Evolutionary conservation across 768 basidiomycete genomes (phyloP).

Genomic region (Termitomyces bulborhizus): DNA sequence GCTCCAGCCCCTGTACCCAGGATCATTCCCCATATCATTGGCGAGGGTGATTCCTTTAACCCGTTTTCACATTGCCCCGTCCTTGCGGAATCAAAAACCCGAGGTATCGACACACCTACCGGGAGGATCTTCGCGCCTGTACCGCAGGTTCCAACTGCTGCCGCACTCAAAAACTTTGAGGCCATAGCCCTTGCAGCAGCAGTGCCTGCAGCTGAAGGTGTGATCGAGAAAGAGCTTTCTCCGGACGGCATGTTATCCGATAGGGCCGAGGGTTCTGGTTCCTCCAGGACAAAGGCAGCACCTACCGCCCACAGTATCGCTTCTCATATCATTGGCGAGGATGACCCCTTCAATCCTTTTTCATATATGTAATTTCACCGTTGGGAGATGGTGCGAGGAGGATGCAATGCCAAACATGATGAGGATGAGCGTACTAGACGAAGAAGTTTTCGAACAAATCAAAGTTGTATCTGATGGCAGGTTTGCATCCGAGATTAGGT

Average conservation of each 20-base stretch:
- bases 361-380: background rate
- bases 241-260: no score
- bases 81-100: background rate
- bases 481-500: no score
- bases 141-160: background rate
- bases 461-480: no score
- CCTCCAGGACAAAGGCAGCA: background rate
- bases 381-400: no score
- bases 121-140: conserved; percentile 5
- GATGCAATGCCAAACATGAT: no score
- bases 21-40: background rate
- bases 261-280: background rate
- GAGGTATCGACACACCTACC: background rate
- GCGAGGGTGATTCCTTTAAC: background rate
- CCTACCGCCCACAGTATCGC: background rate
- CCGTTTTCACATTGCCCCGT: background rate
- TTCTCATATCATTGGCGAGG: background rate
- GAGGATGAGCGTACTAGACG: background rate
- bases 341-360: conserved; percentile 1
- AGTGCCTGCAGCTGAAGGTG: background rate
- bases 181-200: background rate
- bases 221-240: background rate
- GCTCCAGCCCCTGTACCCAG: background rate
- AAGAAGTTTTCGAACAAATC: background rate
- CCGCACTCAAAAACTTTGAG: conserved; percentile 2